Percentiles rank a stretch among this genome's conserved stretches.
Conservation (phyloP, 208 protist genomes). For the Crithidia sp. region DNA sequence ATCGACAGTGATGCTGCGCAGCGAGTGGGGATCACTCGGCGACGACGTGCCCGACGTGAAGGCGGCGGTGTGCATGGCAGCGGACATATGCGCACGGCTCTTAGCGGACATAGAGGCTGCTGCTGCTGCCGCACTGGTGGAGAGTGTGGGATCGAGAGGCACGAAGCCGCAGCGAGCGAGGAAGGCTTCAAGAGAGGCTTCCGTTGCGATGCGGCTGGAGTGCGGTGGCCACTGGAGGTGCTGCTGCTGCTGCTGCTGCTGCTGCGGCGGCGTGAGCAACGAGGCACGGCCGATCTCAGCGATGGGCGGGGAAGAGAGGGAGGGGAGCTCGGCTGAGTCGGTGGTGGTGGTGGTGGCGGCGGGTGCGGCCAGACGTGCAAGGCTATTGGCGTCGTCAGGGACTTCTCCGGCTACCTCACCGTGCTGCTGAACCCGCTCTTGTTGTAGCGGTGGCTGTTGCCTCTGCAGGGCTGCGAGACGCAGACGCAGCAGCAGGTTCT, state of each 20-base stretch:
- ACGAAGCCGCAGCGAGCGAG: constrained; percentile 33
- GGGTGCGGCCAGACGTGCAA: no score
- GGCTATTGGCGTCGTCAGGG: no score
- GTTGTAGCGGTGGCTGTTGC: constrained; percentile 2
- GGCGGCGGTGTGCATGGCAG: no score
- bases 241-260: no score
- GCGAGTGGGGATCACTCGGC: constrained; percentile 3
- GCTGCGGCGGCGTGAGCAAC: neutral
- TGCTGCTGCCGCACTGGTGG: neutral
- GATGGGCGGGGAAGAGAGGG: no score
- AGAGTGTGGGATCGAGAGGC: neutral
- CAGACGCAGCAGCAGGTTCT: constrained; percentile 28
- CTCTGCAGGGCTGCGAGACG: constrained; percentile 12
- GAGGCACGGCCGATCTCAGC: no score
- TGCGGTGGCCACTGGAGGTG: constrained; percentile 22
- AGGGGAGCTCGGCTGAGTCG: no score
- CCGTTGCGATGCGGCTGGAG: constrained; percentile 5
- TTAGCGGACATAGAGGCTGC: neutral
- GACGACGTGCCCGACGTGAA: neutral
- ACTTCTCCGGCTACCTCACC: no score
- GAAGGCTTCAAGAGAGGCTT: constrained; percentile 19
- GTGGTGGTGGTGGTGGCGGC: no score
- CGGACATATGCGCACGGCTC: no score
- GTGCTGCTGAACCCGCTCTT: neutral
- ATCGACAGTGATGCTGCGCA: constrained; percentile 1